phyloP scores from a whole-genome alignment of 2,329 filamentous ascomycete genomes.

The Pseudopyricularia javanii region DNA sequence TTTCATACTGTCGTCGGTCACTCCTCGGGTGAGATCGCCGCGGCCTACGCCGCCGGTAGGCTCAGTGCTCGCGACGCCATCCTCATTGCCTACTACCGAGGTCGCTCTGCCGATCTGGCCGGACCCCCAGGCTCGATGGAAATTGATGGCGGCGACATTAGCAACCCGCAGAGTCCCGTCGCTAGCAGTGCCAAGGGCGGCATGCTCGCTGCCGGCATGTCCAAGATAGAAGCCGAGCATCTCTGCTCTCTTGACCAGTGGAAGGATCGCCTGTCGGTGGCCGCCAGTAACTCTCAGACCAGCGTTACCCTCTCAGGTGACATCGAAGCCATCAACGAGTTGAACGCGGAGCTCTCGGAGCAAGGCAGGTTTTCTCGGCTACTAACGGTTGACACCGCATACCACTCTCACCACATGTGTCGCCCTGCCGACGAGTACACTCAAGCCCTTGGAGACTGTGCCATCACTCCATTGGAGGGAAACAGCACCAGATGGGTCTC shows the following conservation, averaged over 20 bases:
- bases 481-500: constrained; percentile 22
- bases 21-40: constrained; percentile 30
- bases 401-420: constrained; percentile 36
- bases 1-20: constrained; percentile 23
- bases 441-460: constrained; percentile 14
- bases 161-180: too few relatives aligned
- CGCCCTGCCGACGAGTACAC: constrained; percentile 19
- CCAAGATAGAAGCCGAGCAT: constrained; percentile 12
- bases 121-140: constrained; percentile 5
- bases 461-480: constrained; percentile 14
- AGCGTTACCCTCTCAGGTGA: constrained; percentile 24
- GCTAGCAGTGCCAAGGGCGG: constrained; percentile 9
- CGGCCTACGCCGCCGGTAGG: constrained; percentile 25
- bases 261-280: constrained; percentile 13
- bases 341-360: constrained; percentile 9
- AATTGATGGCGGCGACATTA: background rate
- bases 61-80: constrained; percentile 23
- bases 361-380: constrained; percentile 18
- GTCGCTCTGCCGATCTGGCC: constrained; percentile 16
- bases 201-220: constrained; percentile 22
- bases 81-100: constrained; percentile 26
- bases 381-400: constrained; percentile 30
- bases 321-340: constrained; percentile 13
- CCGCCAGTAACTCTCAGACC: constrained; percentile 17
- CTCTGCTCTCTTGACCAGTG: constrained; percentile 13